These are phyloP conservation scores for Lagenidium sp. DNA, from an alignment of 352 stramenopile genomes.

Conservation along the genomic window DNA sequence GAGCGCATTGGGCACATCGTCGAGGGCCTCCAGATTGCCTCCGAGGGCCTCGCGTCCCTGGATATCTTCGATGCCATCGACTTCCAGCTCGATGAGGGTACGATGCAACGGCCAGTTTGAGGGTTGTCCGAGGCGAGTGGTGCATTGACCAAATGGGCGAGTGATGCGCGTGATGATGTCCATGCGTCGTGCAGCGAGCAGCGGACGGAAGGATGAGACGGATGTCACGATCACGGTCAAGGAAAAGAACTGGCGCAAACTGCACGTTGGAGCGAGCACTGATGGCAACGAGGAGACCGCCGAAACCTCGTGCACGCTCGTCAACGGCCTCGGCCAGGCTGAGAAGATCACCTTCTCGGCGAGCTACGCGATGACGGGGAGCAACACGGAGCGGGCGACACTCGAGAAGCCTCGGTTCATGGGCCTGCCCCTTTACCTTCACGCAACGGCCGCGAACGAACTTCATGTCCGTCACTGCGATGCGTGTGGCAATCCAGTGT, in stretches of 20 bases:
- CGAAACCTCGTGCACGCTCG: conserved; percentile 78
- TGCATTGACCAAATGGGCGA: too few species aligned
- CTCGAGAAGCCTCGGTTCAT: conserved; percentile 85
- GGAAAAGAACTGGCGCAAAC: conserved; percentile 79
- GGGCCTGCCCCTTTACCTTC: conserved; percentile 72
- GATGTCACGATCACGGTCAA: conserved; percentile 85
- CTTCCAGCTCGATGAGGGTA: conserved; percentile 72
- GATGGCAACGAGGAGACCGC: conserved; percentile 81
- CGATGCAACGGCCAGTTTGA: neutral
- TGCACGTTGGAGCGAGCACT: conserved; percentile 78
- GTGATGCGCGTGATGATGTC: too few species aligned
- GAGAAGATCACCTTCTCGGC: conserved; percentile 77
- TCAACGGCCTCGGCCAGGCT: conserved; percentile 74
- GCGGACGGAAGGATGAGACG: conserved; percentile 56
- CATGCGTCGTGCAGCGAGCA: conserved; percentile 67
- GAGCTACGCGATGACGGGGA: conserved; percentile 79
- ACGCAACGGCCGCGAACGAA: conserved; percentile 66
- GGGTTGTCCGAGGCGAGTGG: neutral
- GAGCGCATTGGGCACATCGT: conserved; percentile 63
- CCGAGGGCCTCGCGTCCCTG: conserved; percentile 59
- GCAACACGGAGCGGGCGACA: conserved; percentile 74
- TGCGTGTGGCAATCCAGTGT: neutral
- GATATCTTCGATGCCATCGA: conserved; percentile 83
- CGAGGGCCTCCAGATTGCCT: conserved; percentile 41
- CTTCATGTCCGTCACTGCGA: conserved; percentile 35